phyloP scores from a whole-genome alignment of 768 basidiomycete genomes.

The Lactifluus rugatus region DNA sequence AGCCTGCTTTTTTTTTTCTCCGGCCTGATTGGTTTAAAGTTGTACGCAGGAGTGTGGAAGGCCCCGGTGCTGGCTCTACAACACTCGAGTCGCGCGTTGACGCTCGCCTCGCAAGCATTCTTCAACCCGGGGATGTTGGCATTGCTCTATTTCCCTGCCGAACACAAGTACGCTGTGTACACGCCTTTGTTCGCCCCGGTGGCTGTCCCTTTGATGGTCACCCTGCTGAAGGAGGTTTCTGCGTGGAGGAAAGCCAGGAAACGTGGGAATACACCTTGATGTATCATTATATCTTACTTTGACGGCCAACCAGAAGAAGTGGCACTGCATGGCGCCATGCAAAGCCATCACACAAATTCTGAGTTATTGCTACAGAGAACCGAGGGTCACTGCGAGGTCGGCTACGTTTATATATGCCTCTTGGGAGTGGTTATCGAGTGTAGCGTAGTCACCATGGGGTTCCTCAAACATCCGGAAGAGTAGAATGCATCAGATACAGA shows the following conservation, averaged over 20 bases:
- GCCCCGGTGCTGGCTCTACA: slow-evolving; percentile 41
- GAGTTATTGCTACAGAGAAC: not conserved
- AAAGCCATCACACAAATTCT: not conserved
- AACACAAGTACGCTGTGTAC: slow-evolving; percentile 97
- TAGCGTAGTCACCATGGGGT: not conserved
- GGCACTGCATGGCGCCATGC: not conserved
- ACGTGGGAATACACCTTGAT: not conserved
- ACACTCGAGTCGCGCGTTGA: slow-evolving; percentile 53
- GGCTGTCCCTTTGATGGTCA: slow-evolving; percentile 70
- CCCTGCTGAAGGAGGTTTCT: slow-evolving; percentile 60
- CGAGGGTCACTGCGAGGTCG: not conserved
- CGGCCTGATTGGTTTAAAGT: slow-evolving; percentile 24
- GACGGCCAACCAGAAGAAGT: not conserved
- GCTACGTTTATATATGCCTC: not conserved
- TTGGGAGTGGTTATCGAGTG: not conserved
- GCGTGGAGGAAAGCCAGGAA: slow-evolving; percentile 41
- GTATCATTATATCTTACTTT: not conserved
- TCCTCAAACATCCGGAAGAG: slow-evolving; percentile 10
- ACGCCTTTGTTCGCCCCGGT: slow-evolving; percentile 90
- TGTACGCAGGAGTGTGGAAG: slow-evolving; percentile 29
- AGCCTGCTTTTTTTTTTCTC: not conserved
- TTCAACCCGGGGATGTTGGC: slow-evolving; percentile 97
- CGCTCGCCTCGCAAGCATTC: slow-evolving; percentile 75
- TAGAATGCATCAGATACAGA: slow-evolving; percentile 20
- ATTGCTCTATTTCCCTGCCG: slow-evolving; percentile 91